phyloP scores from a whole-genome alignment of 257 asterid species.

The Capsicum baccatum region DNA sequence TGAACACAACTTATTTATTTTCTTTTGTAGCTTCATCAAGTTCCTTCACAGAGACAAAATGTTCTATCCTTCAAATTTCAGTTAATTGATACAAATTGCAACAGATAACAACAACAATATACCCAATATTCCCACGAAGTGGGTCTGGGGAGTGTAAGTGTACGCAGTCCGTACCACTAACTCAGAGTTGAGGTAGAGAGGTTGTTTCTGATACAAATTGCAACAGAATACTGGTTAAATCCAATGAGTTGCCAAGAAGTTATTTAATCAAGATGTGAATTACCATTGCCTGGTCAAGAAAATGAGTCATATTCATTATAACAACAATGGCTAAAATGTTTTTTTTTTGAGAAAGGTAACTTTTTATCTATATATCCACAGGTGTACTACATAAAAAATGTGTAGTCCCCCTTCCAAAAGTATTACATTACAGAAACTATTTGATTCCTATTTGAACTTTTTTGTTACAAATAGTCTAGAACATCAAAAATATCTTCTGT shows the following conservation, averaged over 20 bases:
- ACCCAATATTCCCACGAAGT: no score
- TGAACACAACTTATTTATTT: constrained; percentile 6
- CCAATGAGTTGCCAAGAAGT: neutral
- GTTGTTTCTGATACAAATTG: neutral
- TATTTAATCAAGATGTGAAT: neutral
- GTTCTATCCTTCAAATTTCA: constrained; percentile 8
- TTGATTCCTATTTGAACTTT: no score
- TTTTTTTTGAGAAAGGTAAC: no score
- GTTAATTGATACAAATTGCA: constrained; percentile 10
- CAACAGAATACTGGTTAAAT: neutral
- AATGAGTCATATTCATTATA: neutral
- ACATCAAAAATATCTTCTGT: no score
- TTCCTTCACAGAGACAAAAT: constrained; percentile 1
- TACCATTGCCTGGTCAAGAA: constrained; percentile 4
- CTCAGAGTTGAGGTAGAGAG: no score
- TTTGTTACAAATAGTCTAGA: no score
- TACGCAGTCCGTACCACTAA: no score
- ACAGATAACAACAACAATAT: neutral
- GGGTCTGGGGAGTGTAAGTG: no score
- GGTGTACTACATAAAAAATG: no score
- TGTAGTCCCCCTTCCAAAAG: no score
- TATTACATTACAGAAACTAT: no score
- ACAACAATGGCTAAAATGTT: neutral
- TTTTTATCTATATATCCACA: no score
- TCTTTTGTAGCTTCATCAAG: constrained; percentile 1